These are phyloP conservation scores for Fusarium equiseti DNA, from an alignment of 2,329 filamentous ascomycete genomes.

Conservation along the genomic window DNA sequence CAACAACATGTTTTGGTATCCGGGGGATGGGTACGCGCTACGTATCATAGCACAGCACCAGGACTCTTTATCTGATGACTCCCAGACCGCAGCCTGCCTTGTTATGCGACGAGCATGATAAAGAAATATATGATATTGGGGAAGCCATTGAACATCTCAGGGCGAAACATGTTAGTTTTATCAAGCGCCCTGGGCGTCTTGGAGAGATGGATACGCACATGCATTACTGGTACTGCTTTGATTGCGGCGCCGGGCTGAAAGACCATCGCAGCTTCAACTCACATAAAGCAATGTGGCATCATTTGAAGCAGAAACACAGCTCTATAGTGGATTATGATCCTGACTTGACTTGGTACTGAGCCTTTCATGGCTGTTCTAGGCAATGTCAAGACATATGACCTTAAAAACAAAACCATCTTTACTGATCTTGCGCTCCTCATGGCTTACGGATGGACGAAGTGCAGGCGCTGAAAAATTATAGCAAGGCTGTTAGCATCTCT, in stretches of 20 bases:
- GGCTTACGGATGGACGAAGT: too few species aligned
- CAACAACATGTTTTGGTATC: too few species aligned
- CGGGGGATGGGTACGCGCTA: too few species aligned
- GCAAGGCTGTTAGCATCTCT: too few species aligned
- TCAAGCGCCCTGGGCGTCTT: not conserved
- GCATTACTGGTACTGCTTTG: not conserved
- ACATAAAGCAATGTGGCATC: not conserved
- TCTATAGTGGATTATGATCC: fast-evolving
- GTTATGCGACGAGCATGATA: not conserved
- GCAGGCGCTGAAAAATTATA: too few species aligned
- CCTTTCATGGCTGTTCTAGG: too few species aligned
- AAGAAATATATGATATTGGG: not conserved
- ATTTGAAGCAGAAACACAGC: not conserved
- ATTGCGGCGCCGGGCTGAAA: not conserved
- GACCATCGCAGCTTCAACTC: not conserved
- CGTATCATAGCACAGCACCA: too few species aligned
- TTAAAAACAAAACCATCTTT: too few species aligned
- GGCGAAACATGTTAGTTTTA: not conserved
- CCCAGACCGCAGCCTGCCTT: too few species aligned
- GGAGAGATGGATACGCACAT: not conserved
- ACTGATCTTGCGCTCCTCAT: too few species aligned
- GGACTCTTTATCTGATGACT: fast-evolving
- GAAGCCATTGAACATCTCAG: not conserved
- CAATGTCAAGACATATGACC: too few species aligned
- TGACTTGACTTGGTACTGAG: not conserved